Evolutionary conservation across 345 rosid genomes (phyloP).

Genomic region (Boechera retrofracta): DNA sequence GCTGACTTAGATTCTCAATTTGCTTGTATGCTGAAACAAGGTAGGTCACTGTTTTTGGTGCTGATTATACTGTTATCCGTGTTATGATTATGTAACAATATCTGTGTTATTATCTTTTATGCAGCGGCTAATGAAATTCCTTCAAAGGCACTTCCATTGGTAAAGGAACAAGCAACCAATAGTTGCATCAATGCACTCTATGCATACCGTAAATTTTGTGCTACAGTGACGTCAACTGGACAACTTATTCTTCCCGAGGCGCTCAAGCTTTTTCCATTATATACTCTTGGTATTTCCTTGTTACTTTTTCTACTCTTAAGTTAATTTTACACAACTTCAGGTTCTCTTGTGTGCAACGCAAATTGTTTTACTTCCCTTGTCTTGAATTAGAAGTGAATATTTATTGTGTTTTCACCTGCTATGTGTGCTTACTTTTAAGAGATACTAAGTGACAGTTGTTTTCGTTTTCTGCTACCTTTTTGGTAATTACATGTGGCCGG

Average conservation of each 20-base stretch:
- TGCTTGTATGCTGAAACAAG: constrained; percentile 96
- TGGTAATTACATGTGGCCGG: constrained; percentile 13
- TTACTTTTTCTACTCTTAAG: constrained; percentile 13
- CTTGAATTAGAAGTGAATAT: constrained; percentile 4
- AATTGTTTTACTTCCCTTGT: constrained; percentile 16
- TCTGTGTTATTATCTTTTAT: constrained; percentile 31
- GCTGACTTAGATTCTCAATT: constrained; percentile 98
- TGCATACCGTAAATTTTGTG: constrained; percentile 94
- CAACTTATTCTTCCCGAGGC: constrained; percentile 99
- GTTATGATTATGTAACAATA: constrained; percentile 11
- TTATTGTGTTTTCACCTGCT: constrained; percentile 3
- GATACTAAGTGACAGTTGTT: constrained; percentile 15
- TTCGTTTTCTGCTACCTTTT: not conserved
- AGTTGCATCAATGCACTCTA: constrained; percentile 75
- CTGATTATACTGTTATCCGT: constrained; percentile 21
- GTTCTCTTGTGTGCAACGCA: constrained; percentile 7
- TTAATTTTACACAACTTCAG: constrained; percentile 10
- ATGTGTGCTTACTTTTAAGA: not conserved
- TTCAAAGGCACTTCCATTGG: constrained; percentile 60
- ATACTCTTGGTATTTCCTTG: constrained; percentile 75
- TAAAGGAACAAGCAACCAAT: constrained; percentile 79
- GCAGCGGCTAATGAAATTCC: constrained; percentile 84
- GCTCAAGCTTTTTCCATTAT: constrained; percentile 90
- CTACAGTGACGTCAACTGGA: constrained; percentile 92
- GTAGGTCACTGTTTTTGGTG: constrained; percentile 44